Evolutionary conservation across 257 asterid species (phyloP), one percentile per base, ranked within the genome.

Genomic region (Prunella vulgaris): DNA sequence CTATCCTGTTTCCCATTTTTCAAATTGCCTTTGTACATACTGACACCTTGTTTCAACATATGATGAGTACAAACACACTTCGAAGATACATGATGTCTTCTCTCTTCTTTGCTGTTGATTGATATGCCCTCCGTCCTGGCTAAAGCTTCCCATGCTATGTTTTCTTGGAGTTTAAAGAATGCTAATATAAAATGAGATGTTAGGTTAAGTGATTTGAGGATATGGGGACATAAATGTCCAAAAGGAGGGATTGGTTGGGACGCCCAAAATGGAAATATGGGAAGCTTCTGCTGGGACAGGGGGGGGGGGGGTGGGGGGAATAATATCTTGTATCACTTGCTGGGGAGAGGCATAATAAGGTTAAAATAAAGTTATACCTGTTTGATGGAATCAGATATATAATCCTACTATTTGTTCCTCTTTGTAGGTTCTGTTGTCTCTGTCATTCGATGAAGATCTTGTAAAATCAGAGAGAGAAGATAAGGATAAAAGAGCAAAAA

Each of bases 371-470:
- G 2, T 9, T 65, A 0, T 12, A 17, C 0, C 5, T 20, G 5
- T 27, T 51, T 28, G 35, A 37, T 12, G 12, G 49, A 37, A 51
- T 38, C 33, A 28, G 9, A 15, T 40, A 57, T 27, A 10, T 64
- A 20, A 37, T 42, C 10, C 64, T 54, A 13, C 72, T 7, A 4
- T 59, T 17, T 42, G 33, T 44, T 71, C 49, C 63, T 65, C 18
- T 68, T 49, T 24, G 27, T 77, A 94, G 97, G 97, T 86, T 66
- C 78, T 91, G 54, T 44, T 85, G 88, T 82, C 84, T 73, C 84
- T 94, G 60, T 79, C 85, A 63, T 94, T 94, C 73, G 97, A 94
- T 68, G 99, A 94, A 68, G 97, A 94, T 76, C 87, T 94, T 72
- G 82, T 91, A 59, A 94, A 83, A 68, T 80, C 85, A 21, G 88